Evolutionary conservation across 140 eudicot species (phyloP).

Genomic region (Ambrosia hybrid): DNA sequence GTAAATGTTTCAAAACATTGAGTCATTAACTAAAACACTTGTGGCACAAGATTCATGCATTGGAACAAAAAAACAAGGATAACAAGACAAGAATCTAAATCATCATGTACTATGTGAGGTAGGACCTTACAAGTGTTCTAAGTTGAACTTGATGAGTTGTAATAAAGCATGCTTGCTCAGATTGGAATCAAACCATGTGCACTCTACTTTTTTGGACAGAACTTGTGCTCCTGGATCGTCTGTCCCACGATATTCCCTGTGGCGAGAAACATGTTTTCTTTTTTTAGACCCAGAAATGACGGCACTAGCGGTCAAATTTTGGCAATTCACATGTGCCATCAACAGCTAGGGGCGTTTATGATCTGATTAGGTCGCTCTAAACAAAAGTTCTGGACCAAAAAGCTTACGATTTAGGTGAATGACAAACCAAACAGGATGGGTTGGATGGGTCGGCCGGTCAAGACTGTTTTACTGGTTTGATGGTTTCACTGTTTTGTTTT

Average conservation of each 20-base stretch:
- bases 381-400: too few species aligned
- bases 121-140: constrained; percentile 17
- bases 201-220: constrained; percentile 2
- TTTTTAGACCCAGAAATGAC: neutral
- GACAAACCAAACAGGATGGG: too few species aligned
- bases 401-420: too few species aligned
- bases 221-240: constrained; percentile 24
- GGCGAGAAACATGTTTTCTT: neutral
- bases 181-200: constrained; percentile 33
- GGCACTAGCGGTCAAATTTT: neutral
- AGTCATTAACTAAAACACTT: neutral
- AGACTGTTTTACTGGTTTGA: too few species aligned
- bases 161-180: constrained; percentile 28
- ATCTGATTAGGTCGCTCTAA: too few species aligned
- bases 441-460: too few species aligned
- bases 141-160: constrained; percentile 24
- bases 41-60: constrained; percentile 19
- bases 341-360: too few species aligned
- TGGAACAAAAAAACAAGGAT: constrained; percentile 7
- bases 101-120: constrained; percentile 14
- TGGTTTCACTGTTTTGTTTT: too few species aligned
- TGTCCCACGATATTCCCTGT: constrained; percentile 27
- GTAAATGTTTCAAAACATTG: constrained; percentile 4
- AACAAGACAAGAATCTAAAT: constrained; percentile 26
- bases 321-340: too few species aligned